Conservation (phyloP, 768 basidiomycete genomes). For the Rhodotorula paludigena region DNA sequence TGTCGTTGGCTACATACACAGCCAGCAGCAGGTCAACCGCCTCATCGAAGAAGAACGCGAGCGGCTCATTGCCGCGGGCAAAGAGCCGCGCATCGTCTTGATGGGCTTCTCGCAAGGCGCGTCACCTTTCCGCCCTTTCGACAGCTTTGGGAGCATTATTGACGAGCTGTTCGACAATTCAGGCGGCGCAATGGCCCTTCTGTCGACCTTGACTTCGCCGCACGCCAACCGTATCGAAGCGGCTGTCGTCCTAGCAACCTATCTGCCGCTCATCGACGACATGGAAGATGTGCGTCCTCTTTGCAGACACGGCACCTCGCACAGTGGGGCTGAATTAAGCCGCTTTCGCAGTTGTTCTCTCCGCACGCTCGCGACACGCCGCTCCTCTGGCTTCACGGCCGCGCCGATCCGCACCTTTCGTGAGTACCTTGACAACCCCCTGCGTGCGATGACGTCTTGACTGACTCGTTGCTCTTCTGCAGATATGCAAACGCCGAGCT, state of each 20-base stretch:
- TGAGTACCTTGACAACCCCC: not conserved
- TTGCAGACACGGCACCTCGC: too few species aligned
- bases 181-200: constrained; percentile 34
- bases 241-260: constrained; percentile 16
- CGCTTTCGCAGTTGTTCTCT: not conserved
- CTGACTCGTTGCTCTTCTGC: not conserved
- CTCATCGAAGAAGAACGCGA: constrained; percentile 24
- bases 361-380: constrained; percentile 1
- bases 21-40: constrained; percentile 26
- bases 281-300: not conserved
- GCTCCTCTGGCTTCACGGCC: constrained; percentile 27
- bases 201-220: constrained; percentile 4
- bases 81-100: constrained; percentile 24
- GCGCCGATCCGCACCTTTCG: constrained; percentile 19
- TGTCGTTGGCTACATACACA: constrained; percentile 18
- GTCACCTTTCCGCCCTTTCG: not conserved
- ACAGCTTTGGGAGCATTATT: not conserved
- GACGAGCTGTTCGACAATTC: not conserved
- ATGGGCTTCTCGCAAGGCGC: constrained; percentile 34
- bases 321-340: not conserved
- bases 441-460: not conserved
- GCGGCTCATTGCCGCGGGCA: constrained; percentile 1
- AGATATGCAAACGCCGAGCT: not conserved
- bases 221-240: constrained; percentile 13
- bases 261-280: constrained; percentile 5